A percentile compares a stretch with the other conserved stretches of the same genome.
phyloP scores from a whole-genome alignment of 176 grass and related monocot species.

The Cymbopogon citratus region DNA sequence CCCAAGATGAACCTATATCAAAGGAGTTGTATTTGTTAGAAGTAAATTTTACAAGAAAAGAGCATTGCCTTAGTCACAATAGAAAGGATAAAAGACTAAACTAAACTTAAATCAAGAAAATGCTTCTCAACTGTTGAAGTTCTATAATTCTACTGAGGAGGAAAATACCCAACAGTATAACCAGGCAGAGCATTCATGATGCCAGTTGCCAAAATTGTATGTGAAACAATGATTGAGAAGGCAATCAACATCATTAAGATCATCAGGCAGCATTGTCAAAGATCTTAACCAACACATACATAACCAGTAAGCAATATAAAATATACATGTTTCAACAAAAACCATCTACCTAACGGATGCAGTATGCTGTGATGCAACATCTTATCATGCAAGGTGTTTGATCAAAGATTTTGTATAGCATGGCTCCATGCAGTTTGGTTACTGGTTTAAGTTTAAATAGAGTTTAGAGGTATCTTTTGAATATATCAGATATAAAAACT shows the following conservation, averaged over 20 bases:
- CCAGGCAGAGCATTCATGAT: neutral
- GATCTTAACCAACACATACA: neutral
- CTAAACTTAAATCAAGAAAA: slow-evolving; percentile 1
- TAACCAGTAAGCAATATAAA: neutral
- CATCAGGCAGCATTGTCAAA: neutral
- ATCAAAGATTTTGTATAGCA: neutral
- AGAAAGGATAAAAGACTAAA: neutral
- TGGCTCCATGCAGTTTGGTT: neutral
- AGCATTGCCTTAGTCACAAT: neutral
- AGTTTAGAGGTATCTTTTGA: neutral
- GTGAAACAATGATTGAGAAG: neutral
- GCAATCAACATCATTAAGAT: neutral
- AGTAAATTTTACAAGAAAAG: neutral
- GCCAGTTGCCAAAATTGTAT: neutral
- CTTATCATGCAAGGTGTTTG: neutral
- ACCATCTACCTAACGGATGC: neutral
- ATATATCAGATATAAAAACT: slow-evolving; percentile 1
- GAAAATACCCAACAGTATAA: neutral
- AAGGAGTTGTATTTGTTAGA: slow-evolving; percentile 6
- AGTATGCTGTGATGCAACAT: neutral
- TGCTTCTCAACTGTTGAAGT: neutral
- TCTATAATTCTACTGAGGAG: neutral
- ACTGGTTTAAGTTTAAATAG: too few species aligned
- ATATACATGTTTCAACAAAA: neutral
- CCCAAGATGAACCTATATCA: slow-evolving; percentile 74